Evolutionary conservation across 345 rosid species (phyloP), one percentile per base, ranked within the genome.

Genomic region (Sonneratia alba): DNA sequence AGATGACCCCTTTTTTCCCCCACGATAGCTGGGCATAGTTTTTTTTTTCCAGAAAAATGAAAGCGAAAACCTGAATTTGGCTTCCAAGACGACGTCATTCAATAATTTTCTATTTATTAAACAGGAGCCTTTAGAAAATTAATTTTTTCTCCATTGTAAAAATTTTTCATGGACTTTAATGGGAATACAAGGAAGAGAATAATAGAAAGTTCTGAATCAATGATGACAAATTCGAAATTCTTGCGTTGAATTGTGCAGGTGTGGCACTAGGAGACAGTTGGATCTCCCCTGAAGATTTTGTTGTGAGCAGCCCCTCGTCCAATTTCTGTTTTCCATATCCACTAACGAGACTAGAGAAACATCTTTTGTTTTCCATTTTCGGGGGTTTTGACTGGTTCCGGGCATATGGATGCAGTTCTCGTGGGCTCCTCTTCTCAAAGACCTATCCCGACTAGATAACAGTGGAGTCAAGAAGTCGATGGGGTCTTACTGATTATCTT

Each of bases 261-360:
- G 89, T 93, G 61, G 85, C 79, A 11, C 78, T 91, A 77, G 98
- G 98, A 69, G 88, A 93, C 74, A 85, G 88, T 76, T 91, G 98
- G 98, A 93, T 93, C 72, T 93, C 98, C 63, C 98, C 97, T 6
- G 96, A 91, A 81, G 97, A 93, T 81, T 92, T 84, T 83, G 97
- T 90, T 80, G 97, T 89, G 65, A 81, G 80, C 71, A 19, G 15
- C 71, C 11, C 14, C 32, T 36, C 0, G 51, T 36, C 36, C 32
- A 27, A 27, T 70, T 27, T 55, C 56, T 18, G 2, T 53, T 57
- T 57, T 56, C 45, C 21, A 13, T 21, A 22, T 27, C 32, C 32
- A 27, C 32, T 27, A 13, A 7, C 0, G n/a, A 0, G 16, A 66
- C 36, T 16, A 66, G 16, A 36, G n/a, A 6, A 38, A 7, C 34